Evolutionary conservation across 192 early-diverging fungal species (phyloP), one percentile per base, ranked within the genome.

Genomic region (Coemansia sp.): DNA sequence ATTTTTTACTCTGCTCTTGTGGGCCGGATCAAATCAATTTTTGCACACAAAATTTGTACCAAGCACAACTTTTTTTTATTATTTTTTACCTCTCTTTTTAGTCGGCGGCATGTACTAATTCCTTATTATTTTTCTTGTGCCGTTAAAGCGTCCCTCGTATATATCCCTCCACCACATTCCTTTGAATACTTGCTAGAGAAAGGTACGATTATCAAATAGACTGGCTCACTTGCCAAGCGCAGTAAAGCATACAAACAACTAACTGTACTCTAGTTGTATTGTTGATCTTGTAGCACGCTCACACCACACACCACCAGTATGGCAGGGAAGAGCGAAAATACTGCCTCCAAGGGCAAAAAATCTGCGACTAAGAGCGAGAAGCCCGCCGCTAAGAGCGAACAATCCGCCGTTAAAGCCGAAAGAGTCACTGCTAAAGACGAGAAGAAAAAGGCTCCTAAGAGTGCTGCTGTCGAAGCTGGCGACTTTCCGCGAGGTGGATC

Each of bases 401-500:
- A 52, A 23, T 23, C 50, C 10, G 50, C 50, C 10, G 47, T 60
- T 23, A 37, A 61, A 9, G 59, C 46, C 4, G 53, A 66, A 16
- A 44, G 46, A 28, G 42, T 46, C 9, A 50, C 28, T 35, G 47
- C 60, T 23, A 37, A 61, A 14, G 59, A 58, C 10, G 53, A 66
- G 37, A 44, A 62, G 28, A 71, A 77, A 49, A 71, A 61, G 62
- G 61, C 57, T 6, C 23, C 66, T 21, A 76, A 74, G 21, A 72
- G 68, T 52, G 59, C 70, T 13, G 72, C 76, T 23, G 78, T 84
- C 21, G 86, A 87, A 4, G 43, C 58, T 38, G 43, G 50, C 30
- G 89, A 93, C 64, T 96, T 96, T 70, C 94, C 94, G 52, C 89
- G 95, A 66, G 95, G 95, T 50, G 95, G 95, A 39, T 87, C 88